Conservation (phyloP, 108 stramenopile genomes). For the Stephanodiscus minutulus region DNA sequence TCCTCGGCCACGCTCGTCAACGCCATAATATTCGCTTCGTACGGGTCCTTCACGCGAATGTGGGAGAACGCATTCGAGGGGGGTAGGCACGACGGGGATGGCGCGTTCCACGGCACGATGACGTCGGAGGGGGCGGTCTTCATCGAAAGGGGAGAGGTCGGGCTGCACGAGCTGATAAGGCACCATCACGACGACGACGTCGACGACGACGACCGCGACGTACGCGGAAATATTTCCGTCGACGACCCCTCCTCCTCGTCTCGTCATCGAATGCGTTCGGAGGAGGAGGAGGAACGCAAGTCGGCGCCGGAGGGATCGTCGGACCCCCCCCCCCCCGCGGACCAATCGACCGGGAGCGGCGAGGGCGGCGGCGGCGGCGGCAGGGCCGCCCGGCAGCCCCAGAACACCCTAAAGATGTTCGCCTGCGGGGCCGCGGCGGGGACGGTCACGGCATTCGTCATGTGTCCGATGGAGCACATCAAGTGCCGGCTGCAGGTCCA, state of each 20-base stretch:
- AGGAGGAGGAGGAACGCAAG: too few relatives aligned
- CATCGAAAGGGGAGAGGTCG: slow-evolving; percentile 39
- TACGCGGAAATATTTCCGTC: not conserved
- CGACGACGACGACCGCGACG: too few relatives aligned
- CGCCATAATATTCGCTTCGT: slow-evolving; percentile 87
- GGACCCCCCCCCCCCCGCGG: not conserved
- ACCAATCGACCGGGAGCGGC: not conserved
- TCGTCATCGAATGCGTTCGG: not conserved
- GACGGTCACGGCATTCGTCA: slow-evolving; percentile 77
- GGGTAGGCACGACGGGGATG: slow-evolving; percentile 8
- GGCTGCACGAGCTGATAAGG: slow-evolving; percentile 36
- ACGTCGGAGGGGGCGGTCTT: slow-evolving; percentile 22
- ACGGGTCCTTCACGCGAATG: slow-evolving; percentile 70
- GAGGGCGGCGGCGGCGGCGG: too few relatives aligned
- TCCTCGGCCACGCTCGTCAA: slow-evolving; percentile 83
- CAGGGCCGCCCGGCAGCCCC: not conserved
- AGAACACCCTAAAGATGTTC: slow-evolving; percentile 61
- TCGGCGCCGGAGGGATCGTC: not conserved
- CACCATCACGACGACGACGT: slow-evolving; percentile 10
- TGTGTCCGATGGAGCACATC: slow-evolving; percentile 90
- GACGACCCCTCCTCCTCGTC: not conserved
- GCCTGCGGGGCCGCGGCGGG: slow-evolving; percentile 88
- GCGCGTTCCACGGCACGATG: slow-evolving; percentile 24
- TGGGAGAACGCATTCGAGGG: slow-evolving; percentile 63
- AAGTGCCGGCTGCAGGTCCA: slow-evolving; percentile 89